Conservation (phyloP, 352 stramenopile species). For the Globisporangium splendens region DNA sequence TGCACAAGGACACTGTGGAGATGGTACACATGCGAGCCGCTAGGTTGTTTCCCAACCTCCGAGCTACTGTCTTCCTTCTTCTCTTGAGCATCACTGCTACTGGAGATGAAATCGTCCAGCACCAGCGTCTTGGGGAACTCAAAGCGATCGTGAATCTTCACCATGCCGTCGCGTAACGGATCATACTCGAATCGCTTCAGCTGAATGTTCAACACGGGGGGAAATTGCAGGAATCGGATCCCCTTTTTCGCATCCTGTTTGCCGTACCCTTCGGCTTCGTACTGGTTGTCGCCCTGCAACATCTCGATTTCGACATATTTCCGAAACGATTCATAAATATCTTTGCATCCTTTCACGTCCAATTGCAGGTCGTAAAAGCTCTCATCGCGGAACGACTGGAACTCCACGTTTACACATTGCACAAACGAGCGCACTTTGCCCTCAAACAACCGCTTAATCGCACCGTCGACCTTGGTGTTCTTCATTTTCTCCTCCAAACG, state of each 20-base stretch:
- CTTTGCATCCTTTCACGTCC: conserved; percentile 89
- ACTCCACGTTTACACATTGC: conserved; percentile 90
- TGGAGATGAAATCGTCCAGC: conserved; percentile 61
- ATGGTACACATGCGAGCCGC: conserved; percentile 56
- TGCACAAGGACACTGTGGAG: conserved; percentile 85
- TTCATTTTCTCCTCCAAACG: conserved; percentile 94
- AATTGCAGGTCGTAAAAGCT: conserved; percentile 92
- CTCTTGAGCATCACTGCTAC: background rate
- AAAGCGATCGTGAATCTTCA: conserved; percentile 89
- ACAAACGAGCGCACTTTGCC: conserved; percentile 88
- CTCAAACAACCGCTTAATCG: conserved; percentile 87
- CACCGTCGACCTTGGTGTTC: conserved; percentile 69
- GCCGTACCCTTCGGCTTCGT: conserved; percentile 84
- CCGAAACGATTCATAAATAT: conserved; percentile 87
- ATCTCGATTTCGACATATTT: conserved; percentile 93
- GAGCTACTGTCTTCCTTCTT: background rate
- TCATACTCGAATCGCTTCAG: conserved; percentile 91
- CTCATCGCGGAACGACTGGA: conserved; percentile 84
- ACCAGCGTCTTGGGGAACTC: conserved; percentile 78
- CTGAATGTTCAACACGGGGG: conserved; percentile 90
- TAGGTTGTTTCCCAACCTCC: too few relatives aligned
- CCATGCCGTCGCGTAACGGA: conserved; percentile 80
- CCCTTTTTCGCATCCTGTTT: conserved; percentile 91
- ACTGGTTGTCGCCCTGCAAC: conserved; percentile 93
- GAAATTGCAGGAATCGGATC: conserved; percentile 80